phyloP scores from a whole-genome alignment of 148 eudicot genomes.

The Heliamphora exappendiculata region DNA sequence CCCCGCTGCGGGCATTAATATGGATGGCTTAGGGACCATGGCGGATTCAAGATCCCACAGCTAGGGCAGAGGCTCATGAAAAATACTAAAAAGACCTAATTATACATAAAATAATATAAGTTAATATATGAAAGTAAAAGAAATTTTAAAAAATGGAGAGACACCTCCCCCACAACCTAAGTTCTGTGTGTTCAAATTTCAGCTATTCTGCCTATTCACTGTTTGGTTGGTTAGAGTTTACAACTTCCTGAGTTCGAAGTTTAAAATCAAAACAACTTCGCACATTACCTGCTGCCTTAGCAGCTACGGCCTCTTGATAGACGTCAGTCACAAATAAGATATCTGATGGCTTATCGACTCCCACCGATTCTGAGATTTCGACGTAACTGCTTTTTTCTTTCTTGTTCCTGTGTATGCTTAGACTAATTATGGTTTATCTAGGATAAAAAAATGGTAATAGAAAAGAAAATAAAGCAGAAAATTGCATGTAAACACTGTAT shows the following conservation, averaged over 20 bases:
- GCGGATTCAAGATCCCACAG: too few relatives aligned
- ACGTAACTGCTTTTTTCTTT: conserved; percentile 74
- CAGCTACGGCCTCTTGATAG: conserved; percentile 87
- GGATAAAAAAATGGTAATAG: neutral
- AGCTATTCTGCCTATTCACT: neutral
- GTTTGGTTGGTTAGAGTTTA: neutral
- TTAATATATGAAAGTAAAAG: too few relatives aligned
- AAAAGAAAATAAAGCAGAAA: conserved; percentile 11
- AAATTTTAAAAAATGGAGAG: too few relatives aligned
- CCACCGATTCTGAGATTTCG: conserved; percentile 62
- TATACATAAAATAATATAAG: too few relatives aligned
- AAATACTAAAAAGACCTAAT: too few relatives aligned
- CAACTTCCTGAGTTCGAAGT: neutral
- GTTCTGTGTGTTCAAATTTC: neutral
- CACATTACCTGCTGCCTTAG: conserved; percentile 75
- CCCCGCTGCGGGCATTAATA: neutral
- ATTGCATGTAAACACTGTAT: neutral
- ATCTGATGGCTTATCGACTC: conserved; percentile 73
- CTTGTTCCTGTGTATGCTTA: conserved; percentile 47
- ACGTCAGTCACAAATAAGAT: conserved; percentile 80
- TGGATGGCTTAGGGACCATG: too few relatives aligned
- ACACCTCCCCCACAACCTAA: too few relatives aligned
- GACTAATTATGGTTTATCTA: neutral
- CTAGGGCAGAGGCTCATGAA: too few relatives aligned
- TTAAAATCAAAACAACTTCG: neutral